Evolutionary conservation across 1,284 basidiomycete species (phyloP), one percentile per base, ranked within the genome.

Genomic region (Puccinia novopanici): DNA sequence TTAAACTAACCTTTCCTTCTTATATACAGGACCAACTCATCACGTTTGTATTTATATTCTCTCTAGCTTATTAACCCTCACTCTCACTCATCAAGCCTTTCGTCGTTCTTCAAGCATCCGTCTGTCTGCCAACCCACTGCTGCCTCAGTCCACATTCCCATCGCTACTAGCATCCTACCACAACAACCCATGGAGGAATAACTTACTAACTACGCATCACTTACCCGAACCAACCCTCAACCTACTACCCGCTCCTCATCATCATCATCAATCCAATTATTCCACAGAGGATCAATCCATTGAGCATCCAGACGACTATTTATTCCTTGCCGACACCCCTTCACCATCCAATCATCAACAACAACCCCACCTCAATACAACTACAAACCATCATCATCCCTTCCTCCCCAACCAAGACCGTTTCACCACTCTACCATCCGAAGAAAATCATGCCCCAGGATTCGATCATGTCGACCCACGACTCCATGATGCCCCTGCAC

Each of bases 1-100:
- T 40, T 34, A 6, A 50, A 24, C 34, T 30, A 52, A 50, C 3
- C 12, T 19, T 17, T 48, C n/a, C 30, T 24, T n/a, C 8, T 22
- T 34, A 9, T 45, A 34, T 71, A 65, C 63, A 67, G 63, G 63
- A 67, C n/a, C 63, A 67, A 67, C 63, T 67, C 17, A 2, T 67
- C 22, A 67, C 63, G 63, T 67, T 67, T 67, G 63, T 67, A 57
- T 8, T n/a, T 55, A 24, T 5, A 19, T 24, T 8, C 34, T 24
- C 27, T 12, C 34, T 45, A 8, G 10, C 15, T 30, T 40, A 5
- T n/a, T 67, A 17, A n/a, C 45, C 22, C 42, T 48, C 5, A 67
- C 24, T 30, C 22, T 67, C 22, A 13, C 30, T 67, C n/a, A n/a
- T n/a, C n/a, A n/a, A n/a, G n/a, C n/a, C n/a, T n/a, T n/a, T 57